A percentile compares a stretch with the other conserved stretches of the same genome.
Conservation (phyloP, 805 yeast species). For the Candida vartiovaarae region DNA sequence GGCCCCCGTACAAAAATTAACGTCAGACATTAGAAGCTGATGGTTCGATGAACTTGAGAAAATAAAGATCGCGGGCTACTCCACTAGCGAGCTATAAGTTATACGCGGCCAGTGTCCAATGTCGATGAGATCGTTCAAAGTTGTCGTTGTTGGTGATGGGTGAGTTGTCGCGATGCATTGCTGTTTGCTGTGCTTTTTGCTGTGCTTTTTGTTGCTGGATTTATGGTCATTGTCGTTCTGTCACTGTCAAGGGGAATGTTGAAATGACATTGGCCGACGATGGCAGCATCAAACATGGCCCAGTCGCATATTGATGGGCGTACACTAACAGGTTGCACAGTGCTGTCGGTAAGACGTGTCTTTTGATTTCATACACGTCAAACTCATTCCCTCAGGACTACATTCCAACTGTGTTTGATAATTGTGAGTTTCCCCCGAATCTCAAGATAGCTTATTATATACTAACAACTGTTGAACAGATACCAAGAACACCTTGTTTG, state of each 20-base stretch:
- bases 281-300: too few species aligned
- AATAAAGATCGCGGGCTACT: too few species aligned
- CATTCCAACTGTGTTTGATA: constrained; percentile 91
- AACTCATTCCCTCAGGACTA: constrained; percentile 91
- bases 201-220: too few species aligned
- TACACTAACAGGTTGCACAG: constrained; percentile 22
- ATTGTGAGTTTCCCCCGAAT: constrained; percentile 29
- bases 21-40: too few species aligned
- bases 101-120: too few species aligned
- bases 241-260: too few species aligned
- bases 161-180: constrained; percentile 18
- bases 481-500: constrained; percentile 78
- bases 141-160: constrained; percentile 94
- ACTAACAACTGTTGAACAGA: constrained; percentile 21
- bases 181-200: neutral
- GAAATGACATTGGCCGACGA: too few species aligned
- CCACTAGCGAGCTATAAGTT: too few species aligned
- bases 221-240: too few species aligned
- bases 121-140: constrained; percentile 75
- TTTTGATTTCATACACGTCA: constrained; percentile 82
- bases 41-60: too few species aligned
- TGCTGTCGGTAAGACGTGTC: constrained; percentile 91
- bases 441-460: neutral
- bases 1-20: too few species aligned
- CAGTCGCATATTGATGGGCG: too few species aligned